Conservation (phyloP, 2,329 filamentous ascomycete species). For the Trichoderma sp. region DNA sequence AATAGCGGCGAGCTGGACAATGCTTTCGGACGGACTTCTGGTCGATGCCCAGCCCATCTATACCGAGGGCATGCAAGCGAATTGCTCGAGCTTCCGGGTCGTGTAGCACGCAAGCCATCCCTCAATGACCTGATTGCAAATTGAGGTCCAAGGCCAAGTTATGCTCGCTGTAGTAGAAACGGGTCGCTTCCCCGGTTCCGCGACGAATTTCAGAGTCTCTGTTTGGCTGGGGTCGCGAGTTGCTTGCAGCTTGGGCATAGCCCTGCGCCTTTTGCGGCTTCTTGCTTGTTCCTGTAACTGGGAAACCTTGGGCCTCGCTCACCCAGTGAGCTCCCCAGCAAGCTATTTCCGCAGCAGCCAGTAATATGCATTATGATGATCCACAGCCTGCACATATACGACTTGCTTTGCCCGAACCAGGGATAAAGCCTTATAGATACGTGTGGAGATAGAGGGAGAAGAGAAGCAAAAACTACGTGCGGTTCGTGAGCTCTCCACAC, state of each 20-base stretch:
- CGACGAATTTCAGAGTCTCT: slow-evolving; percentile 31
- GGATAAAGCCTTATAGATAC: slow-evolving; percentile 27
- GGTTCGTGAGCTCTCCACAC: slow-evolving; percentile 41
- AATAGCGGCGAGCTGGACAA: slow-evolving; percentile 12
- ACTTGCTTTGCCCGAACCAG: slow-evolving; percentile 18
- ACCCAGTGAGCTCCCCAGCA: slow-evolving; percentile 7
- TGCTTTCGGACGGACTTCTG: not conserved
- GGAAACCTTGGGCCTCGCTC: slow-evolving; percentile 25
- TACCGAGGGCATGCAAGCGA: slow-evolving; percentile 20
- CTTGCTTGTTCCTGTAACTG: slow-evolving; percentile 37
- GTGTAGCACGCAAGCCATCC: slow-evolving; percentile 18
- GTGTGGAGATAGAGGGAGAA: slow-evolving; percentile 35
- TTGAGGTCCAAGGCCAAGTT: slow-evolving; percentile 28
- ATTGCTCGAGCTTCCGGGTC: slow-evolving; percentile 5
- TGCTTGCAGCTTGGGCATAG: slow-evolving; percentile 32
- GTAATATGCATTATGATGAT: slow-evolving; percentile 20
- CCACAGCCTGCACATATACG: slow-evolving; percentile 23
- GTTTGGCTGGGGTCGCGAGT: slow-evolving; percentile 39
- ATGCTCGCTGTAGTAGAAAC: slow-evolving; percentile 31
- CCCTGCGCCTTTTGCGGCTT: slow-evolving; percentile 39
- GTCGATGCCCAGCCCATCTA: slow-evolving; percentile 2
- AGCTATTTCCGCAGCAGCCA: slow-evolving; percentile 8
- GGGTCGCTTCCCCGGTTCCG: slow-evolving; percentile 31
- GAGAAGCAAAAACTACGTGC: slow-evolving; percentile 36
- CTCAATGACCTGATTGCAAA: slow-evolving; percentile 29